Conservation (phyloP, 768 basidiomycete genomes). For the Pleurotus tuoliensis region DNA sequence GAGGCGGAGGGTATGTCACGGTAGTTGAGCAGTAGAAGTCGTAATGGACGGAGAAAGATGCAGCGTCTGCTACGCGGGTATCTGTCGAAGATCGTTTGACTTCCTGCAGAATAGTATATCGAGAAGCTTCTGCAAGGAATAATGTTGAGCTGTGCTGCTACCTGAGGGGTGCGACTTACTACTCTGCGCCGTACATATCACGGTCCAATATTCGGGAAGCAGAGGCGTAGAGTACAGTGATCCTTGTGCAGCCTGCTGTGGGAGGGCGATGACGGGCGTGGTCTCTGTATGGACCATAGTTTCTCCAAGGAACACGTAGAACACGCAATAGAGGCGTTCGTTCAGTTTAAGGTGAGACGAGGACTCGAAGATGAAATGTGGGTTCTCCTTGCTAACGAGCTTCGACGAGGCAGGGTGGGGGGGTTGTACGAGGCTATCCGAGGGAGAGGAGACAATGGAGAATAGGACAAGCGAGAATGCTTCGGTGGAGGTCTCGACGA, state of each 20-base stretch:
- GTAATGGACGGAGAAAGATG: slow-evolving; percentile 15
- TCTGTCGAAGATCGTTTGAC: slow-evolving; percentile 11
- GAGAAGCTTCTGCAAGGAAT: slow-evolving; percentile 15
- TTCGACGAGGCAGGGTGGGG: slow-evolving; percentile 2
- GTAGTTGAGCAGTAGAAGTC: slow-evolving; percentile 9
- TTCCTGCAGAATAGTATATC: slow-evolving; percentile 22
- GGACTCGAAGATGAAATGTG: slow-evolving; percentile 19
- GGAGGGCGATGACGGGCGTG: slow-evolving; percentile 13
- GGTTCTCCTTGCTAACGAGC: slow-evolving; percentile 9
- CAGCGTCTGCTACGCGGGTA: slow-evolving; percentile 9
- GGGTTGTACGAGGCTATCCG: neutral
- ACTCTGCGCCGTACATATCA: slow-evolving; percentile 14
- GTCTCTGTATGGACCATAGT: slow-evolving; percentile 19
- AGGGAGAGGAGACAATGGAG: neutral
- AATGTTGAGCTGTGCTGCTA: neutral
- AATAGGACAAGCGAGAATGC: neutral
- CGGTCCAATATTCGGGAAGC: slow-evolving; percentile 21
- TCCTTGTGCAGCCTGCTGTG: slow-evolving; percentile 1
- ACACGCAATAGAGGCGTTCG: slow-evolving; percentile 15
- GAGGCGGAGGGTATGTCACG: neutral
- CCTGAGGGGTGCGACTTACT: slow-evolving; percentile 12
- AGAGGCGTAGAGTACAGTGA: slow-evolving; percentile 15
- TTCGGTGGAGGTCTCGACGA: neutral
- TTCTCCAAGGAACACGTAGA: slow-evolving; percentile 21
- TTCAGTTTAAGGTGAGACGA: slow-evolving; percentile 11